These are phyloP conservation scores for Torulaspora indica DNA, from an alignment of 805 yeast genomes.

Conservation along the genomic window DNA sequence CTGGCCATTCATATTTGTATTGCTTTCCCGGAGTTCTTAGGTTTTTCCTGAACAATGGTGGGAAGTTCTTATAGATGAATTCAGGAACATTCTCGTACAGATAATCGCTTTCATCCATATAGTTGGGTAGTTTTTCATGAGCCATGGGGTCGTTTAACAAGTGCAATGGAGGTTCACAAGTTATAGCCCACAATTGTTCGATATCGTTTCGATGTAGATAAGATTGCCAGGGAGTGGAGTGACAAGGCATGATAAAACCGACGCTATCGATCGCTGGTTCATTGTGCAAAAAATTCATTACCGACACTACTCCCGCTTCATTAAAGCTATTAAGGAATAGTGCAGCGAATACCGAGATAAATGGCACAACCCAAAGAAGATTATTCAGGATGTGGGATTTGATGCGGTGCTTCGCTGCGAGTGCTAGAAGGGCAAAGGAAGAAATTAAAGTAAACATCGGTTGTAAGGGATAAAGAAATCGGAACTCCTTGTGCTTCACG, in stretches of 20 bases:
- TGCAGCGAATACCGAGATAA: constrained; percentile 19
- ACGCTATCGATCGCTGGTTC: constrained; percentile 44
- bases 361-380: constrained; percentile 21
- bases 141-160: constrained; percentile 34
- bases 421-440: constrained; percentile 36
- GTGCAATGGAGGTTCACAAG: constrained; percentile 85
- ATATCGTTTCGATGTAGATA: constrained; percentile 59
- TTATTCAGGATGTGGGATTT: neutral
- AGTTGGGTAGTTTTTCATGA: constrained; percentile 38
- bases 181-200: constrained; percentile 62
- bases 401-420: neutral
- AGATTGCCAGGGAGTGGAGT: constrained; percentile 94
- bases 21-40: constrained; percentile 18
- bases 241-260: constrained; percentile 93
- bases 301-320: constrained; percentile 80
- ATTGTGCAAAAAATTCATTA: constrained; percentile 49
- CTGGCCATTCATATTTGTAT: constrained; percentile 57
- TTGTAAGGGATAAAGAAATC: constrained; percentile 81
- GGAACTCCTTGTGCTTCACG: constrained; percentile 81
- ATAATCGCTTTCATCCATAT: constrained; percentile 82
- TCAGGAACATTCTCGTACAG: constrained; percentile 62
- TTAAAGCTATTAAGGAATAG: constrained; percentile 59
- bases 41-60: constrained; percentile 34
- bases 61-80: constrained; percentile 56
- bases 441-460: constrained; percentile 61